Conservation (phyloP, 225 moss, liverwort and hornwort genomes). For the Bryoerythrophyllum caledonicum region DNA sequence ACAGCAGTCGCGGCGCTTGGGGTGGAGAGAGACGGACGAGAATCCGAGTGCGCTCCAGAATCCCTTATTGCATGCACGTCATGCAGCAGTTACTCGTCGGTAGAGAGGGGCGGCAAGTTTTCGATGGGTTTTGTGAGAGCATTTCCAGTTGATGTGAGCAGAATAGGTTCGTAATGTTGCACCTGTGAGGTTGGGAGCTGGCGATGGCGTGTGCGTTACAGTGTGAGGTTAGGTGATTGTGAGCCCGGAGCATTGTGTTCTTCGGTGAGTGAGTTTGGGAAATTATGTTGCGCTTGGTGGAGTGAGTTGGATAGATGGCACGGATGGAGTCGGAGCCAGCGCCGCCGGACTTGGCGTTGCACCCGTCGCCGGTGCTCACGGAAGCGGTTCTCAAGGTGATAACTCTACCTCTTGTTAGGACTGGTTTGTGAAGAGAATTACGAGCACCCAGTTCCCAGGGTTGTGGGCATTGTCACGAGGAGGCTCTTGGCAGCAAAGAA, state of each 20-base stretch:
- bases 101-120: no score
- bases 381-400: slow-evolving; percentile 58
- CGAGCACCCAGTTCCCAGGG: background rate
- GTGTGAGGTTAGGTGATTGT: background rate
- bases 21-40: no score
- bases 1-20: slow-evolving; percentile 20
- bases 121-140: no score
- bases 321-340: slow-evolving; percentile 28
- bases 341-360: slow-evolving; percentile 27
- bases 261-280: background rate
- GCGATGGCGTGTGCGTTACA: background rate
- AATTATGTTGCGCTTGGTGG: slow-evolving; percentile 24
- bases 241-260: background rate
- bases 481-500: background rate
- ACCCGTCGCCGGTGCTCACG: slow-evolving; percentile 52
- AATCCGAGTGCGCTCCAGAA: background rate
- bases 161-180: no score
- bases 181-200: background rate
- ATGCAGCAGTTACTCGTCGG: background rate
- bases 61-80: background rate
- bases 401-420: background rate
- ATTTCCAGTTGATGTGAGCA: no score
- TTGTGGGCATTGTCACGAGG: background rate
- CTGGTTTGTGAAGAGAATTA: background rate
- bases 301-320: slow-evolving; percentile 27